Percentiles rank a stretch among this genome's conserved stretches.
Conservation (phyloP, 2,329 filamentous ascomycete species). For the Colletotrichum chlorophyti region DNA sequence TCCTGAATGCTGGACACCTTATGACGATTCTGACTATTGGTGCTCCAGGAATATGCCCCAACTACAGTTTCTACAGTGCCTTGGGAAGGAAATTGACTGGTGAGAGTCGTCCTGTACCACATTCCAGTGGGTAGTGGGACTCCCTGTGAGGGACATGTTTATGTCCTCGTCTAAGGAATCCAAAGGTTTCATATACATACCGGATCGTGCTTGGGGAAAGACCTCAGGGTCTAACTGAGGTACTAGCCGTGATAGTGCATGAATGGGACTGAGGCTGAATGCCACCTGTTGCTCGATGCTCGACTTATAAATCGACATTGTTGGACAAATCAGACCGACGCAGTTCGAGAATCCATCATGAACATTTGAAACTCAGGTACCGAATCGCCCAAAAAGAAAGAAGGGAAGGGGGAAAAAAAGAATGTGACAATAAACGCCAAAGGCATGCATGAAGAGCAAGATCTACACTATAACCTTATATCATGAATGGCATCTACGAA, state of each 20-base stretch:
- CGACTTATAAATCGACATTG: too few species aligned
- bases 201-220: background rate
- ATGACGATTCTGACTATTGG: background rate
- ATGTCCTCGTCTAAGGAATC: background rate
- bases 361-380: too few species aligned
- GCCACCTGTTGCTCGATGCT: background rate
- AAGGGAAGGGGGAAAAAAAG: too few species aligned
- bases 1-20: too few species aligned
- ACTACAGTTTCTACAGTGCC: background rate
- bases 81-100: background rate
- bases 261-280: slow-evolving; percentile 8
- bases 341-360: too few species aligned
- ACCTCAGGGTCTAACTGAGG: background rate
- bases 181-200: background rate
- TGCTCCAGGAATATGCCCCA: background rate
- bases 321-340: too few species aligned
- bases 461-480: too few species aligned
- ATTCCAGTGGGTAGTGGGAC: background rate
- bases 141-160: slow-evolving; percentile 1
- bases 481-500: too few species aligned
- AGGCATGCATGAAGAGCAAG: too few species aligned
- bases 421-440: too few species aligned
- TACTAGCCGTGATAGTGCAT: background rate
- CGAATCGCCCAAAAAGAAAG: too few species aligned
- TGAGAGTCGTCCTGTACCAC: background rate